Evolutionary conservation across 1,284 basidiomycete genomes (phyloP).

Genomic region (Moniliella sp.): DNA sequence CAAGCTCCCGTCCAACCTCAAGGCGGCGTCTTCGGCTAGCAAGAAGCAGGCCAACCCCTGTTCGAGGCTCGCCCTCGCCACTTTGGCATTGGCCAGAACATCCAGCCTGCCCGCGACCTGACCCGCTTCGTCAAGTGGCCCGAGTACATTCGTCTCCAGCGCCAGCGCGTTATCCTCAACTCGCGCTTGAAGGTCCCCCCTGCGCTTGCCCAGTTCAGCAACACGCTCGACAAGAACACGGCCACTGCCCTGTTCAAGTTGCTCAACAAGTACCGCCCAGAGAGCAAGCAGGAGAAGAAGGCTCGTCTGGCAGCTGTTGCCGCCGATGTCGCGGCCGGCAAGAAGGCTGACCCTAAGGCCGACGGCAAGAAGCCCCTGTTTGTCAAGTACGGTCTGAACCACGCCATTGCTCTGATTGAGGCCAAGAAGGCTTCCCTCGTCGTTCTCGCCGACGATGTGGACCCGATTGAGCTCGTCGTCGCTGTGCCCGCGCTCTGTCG

Average conservation of each 20-base stretch:
- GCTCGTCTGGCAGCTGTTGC: constrained; percentile 60
- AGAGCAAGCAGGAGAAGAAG: constrained; percentile 94
- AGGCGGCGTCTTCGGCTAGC: no score
- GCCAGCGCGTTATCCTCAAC: constrained; percentile 94
- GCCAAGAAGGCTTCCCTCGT: constrained; percentile 94
- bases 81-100: constrained; percentile 90
- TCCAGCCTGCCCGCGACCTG: constrained; percentile 70
- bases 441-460: constrained; percentile 90
- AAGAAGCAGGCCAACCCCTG: no score
- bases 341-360: constrained; percentile 32
- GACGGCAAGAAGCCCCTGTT: constrained; percentile 61
- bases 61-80: constrained; percentile 74
- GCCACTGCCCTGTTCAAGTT: constrained; percentile 94
- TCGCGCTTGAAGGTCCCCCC: constrained; percentile 97
- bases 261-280: constrained; percentile 80
- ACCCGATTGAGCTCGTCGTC: constrained; percentile 82
- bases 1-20: no score
- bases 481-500: constrained; percentile 94
- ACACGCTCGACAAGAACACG: constrained; percentile 98
- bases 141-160: constrained; percentile 89
- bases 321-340: constrained; percentile 50
- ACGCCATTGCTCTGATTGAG: constrained; percentile 67
- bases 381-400: constrained; percentile 92
- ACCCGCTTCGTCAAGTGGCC: constrained; percentile 99
- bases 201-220: constrained; percentile 87